These are phyloP conservation scores for Paecilomyces fulvus DNA, from an alignment of 2,329 filamentous ascomycete genomes.

Conservation along the genomic window DNA sequence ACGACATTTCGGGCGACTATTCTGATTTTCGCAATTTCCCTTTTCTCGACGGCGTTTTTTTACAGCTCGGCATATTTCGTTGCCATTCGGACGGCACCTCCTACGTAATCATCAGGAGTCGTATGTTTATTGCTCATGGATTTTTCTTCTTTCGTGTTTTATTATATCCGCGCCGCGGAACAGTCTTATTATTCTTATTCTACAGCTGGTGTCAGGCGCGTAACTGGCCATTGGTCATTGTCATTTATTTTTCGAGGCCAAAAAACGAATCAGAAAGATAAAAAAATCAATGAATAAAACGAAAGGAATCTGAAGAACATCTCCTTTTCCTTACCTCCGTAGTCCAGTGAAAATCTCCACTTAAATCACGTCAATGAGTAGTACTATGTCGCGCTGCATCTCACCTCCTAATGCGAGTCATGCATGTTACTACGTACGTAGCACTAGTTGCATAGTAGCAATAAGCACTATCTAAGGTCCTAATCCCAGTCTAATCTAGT, in stretches of 20 bases:
- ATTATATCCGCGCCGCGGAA: not conserved
- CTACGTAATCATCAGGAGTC: not conserved
- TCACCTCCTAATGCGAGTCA: too few relatives aligned
- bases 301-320: not conserved
- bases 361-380: not conserved
- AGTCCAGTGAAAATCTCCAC: not conserved
- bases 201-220: not conserved
- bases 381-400: too few relatives aligned
- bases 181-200: not conserved
- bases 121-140: not conserved
- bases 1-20: not conserved
- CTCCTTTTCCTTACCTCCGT: not conserved
- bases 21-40: not conserved
- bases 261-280: not conserved
- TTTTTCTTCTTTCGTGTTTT: not conserved
- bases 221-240: not conserved
- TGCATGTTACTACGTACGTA: too few relatives aligned
- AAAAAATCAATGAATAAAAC: not conserved
- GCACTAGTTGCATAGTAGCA: too few relatives aligned
- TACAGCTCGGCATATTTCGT: not conserved
- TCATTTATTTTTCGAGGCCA: not conserved
- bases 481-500: too few relatives aligned
- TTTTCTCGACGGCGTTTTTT: not conserved
- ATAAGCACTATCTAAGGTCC: too few relatives aligned
- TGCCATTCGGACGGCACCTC: not conserved